Conservation (phyloP, 176 grass and related monocot species). For the Pharus latifolius region DNA sequence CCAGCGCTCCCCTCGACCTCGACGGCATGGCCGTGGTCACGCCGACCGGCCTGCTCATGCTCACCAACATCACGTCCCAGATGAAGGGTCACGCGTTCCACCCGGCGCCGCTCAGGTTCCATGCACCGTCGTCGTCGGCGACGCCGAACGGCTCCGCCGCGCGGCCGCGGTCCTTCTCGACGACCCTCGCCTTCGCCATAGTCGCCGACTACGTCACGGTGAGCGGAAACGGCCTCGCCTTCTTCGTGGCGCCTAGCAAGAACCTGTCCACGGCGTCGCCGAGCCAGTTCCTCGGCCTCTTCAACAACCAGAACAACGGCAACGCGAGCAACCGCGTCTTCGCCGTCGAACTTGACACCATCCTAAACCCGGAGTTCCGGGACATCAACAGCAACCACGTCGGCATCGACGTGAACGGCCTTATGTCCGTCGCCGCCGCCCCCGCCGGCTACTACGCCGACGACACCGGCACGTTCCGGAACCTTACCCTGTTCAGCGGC, state of each 20-base stretch:
- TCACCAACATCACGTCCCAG: conserved; percentile 35
- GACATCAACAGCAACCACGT: conserved; percentile 36
- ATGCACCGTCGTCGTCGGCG: not conserved
- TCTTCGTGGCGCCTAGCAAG: conserved; percentile 19
- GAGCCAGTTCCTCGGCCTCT: conserved; percentile 28
- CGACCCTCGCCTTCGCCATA: conserved; percentile 24
- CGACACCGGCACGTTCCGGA: not conserved
- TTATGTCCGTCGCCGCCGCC: not conserved
- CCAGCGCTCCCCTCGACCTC: conserved; percentile 7
- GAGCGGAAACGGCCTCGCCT: conserved; percentile 26
- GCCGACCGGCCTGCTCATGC: conserved; percentile 17
- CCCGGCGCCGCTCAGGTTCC: conserved; percentile 7
- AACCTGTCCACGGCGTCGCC: conserved; percentile 18
- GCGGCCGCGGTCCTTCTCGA: conserved; percentile 15
- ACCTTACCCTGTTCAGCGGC: conserved; percentile 22
- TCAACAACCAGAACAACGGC: conserved; percentile 22
- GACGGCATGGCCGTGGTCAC: conserved; percentile 26
- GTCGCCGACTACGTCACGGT: conserved; percentile 17
- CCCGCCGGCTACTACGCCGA: conserved; percentile 23
- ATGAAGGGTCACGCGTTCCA: conserved; percentile 25
- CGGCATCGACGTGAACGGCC: conserved; percentile 22
- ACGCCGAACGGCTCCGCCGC: not conserved
- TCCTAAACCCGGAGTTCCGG: conserved; percentile 24
- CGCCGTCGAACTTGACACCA: conserved; percentile 26
- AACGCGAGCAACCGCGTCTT: conserved; percentile 19